A percentile compares a stretch with the other conserved stretches of the same genome.
Conservation (phyloP, 345 rosid genomes). For the Arabidopsis suecica region DNA sequence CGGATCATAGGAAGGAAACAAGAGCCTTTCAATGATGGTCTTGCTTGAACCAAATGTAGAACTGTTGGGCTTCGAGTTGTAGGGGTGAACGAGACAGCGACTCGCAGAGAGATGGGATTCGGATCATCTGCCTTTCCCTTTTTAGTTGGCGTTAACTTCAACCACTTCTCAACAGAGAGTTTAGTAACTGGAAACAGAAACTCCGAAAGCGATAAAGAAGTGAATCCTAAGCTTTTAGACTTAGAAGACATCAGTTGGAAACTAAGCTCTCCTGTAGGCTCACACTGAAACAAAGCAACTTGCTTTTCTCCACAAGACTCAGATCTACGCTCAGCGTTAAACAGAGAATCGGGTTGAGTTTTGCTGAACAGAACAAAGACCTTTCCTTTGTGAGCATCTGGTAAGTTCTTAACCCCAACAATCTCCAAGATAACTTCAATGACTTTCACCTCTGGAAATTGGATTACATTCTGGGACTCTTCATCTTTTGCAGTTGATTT, state of each 20-base stretch:
- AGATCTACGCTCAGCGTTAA: constrained; percentile 65
- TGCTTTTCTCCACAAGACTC: constrained; percentile 63
- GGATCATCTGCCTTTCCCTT: constrained; percentile 39
- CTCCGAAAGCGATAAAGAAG: constrained; percentile 63
- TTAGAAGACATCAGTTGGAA: constrained; percentile 72
- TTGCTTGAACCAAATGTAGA: constrained; percentile 58
- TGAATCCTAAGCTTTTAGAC: constrained; percentile 64
- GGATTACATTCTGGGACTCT: constrained; percentile 48
- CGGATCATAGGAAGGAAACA: constrained; percentile 68
- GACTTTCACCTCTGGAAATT: constrained; percentile 58
- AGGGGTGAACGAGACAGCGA: constrained; percentile 72
- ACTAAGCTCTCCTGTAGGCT: constrained; percentile 74
- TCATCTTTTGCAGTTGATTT: constrained; percentile 47
- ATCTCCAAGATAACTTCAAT: constrained; percentile 71
- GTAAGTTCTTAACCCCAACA: constrained; percentile 72
- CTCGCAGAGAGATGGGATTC: constrained; percentile 61
- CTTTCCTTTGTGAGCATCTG: constrained; percentile 67
- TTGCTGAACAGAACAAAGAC: constrained; percentile 67
- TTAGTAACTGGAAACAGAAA: constrained; percentile 65
- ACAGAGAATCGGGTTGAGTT: constrained; percentile 70
- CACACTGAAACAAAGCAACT: constrained; percentile 77
- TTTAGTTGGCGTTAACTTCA: constrained; percentile 57
- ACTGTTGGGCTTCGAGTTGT: constrained; percentile 62
- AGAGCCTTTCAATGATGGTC: constrained; percentile 52
- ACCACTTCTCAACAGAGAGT: no score